Evolutionary conservation across 148 eudicot genomes (phyloP), one percentile per base, ranked within the genome.

Genomic region (Fagopyrum tataricum): DNA sequence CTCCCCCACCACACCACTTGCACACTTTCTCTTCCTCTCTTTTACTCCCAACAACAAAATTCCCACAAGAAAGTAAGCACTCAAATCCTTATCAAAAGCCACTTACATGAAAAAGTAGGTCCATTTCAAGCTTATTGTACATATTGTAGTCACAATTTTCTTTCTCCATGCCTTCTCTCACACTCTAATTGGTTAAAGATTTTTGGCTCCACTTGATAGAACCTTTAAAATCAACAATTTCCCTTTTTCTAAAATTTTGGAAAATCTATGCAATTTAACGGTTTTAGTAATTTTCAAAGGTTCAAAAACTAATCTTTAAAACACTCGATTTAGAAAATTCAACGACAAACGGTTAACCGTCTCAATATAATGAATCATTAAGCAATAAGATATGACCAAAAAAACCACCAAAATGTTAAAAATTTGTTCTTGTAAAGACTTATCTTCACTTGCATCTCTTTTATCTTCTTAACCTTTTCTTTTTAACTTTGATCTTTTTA

Each of bases 31-130:
- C 66, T 11, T 39, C 66, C 66, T 23, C 23, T 59, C 37, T 62
- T 31, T 62, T 13, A 31, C 68, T 18, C 68, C 7, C 26, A 37
- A 55, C 24, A 62, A 62, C 42, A 62, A 37, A 62, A 44, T 7
- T 8, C 68, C 68, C 68, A 62, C 68, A 62, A 31, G 37, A 62
- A 62, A 62, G 68, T 31, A 62, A 37, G 68, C 68, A 62, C 68
- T 62, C 68, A 62, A 62, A 62, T 62, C 68, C 44, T 37, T 62
- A 42, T 62, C 68, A 62, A 62, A 37, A 62, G 68, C 43, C 68
- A 62, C 68, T 62, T 37, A 62, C 15, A 59, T 24, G 4, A 0
- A 13, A 14, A 23, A 62, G 43, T 62, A 62, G 41, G 68, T n/a
- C 68, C 68, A 62, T 62, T 62, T 62, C 68, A 62, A 62, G 42